Evolutionary conservation across 2,329 filamentous ascomycete species (phyloP).

Genomic region (Pseudofabraea citricarpa): DNA sequence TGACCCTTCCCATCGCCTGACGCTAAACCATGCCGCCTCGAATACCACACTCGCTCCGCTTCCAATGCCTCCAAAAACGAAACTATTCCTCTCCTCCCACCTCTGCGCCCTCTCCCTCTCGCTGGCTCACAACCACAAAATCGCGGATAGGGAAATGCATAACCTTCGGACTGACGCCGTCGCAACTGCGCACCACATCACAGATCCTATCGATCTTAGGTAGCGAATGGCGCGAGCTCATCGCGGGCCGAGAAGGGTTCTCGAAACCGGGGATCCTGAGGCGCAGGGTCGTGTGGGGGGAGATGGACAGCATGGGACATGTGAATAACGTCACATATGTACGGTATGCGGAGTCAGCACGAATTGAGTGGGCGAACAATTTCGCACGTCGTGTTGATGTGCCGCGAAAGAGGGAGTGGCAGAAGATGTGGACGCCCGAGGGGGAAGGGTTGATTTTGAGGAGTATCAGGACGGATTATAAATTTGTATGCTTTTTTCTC

Average conservation of each 20-base stretch:
- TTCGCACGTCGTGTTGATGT: conserved; percentile 61
- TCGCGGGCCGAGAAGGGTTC: conserved; percentile 73
- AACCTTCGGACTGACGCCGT: conserved; percentile 60
- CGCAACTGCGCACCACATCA: conserved; percentile 54
- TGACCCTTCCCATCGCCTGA: background rate
- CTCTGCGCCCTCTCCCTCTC: conserved; percentile 30
- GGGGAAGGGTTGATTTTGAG: conserved; percentile 71
- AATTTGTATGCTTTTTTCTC: conserved; percentile 60
- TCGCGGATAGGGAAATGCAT: conserved; percentile 69
- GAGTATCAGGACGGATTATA: conserved; percentile 78
- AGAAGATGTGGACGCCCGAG: conserved; percentile 60
- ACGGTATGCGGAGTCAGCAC: conserved; percentile 75
- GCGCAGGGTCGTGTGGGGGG: conserved; percentile 74
- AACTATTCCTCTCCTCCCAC: conserved; percentile 6
- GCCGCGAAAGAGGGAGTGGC: conserved; percentile 58
- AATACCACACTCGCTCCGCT: background rate
- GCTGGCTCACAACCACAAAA: conserved; percentile 67
- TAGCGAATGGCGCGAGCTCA: conserved; percentile 64
- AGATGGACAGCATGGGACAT: conserved; percentile 74
- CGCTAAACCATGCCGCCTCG: background rate
- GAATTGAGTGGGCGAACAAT: conserved; percentile 73
- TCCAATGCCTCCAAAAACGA: background rate
- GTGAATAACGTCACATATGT: conserved; percentile 86
- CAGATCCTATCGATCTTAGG: conserved; percentile 55
- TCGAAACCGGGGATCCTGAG: conserved; percentile 60